A percentile compares a stretch with the other conserved stretches of the same genome.
Evolutionary conservation across 2,329 filamentous ascomycete species (phyloP).

Genomic region (Dactylellina haptotyla): DNA sequence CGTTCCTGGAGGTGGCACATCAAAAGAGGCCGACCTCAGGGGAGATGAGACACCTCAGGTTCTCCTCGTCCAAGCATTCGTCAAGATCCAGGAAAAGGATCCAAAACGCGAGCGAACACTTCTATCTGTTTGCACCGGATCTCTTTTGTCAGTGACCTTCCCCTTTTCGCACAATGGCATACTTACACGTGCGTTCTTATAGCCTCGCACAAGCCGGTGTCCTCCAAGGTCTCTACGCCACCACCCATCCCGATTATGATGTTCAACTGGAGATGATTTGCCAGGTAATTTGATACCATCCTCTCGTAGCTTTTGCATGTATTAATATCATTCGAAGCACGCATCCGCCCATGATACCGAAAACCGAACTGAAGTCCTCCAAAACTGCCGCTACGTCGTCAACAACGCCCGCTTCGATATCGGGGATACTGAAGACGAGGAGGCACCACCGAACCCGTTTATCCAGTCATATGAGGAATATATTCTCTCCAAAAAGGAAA

Average conservation of each 20-base stretch:
- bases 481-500: conserved; percentile 74
- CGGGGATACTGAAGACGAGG: conserved; percentile 77
- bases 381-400: conserved; percentile 83
- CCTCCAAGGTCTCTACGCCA: conserved; percentile 80
- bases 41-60: conserved; percentile 64
- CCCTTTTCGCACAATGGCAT: background rate
- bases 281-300: conserved; percentile 66
- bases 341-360: conserved; percentile 31
- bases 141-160: conserved; percentile 74
- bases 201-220: conserved; percentile 66
- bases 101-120: conserved; percentile 82
- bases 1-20: conserved; percentile 77
- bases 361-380: conserved; percentile 81
- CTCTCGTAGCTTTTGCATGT: background rate
- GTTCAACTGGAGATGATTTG: conserved; percentile 84
- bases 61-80: conserved; percentile 79
- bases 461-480: conserved; percentile 63
- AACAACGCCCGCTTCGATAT: conserved; percentile 91
- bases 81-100: conserved; percentile 81
- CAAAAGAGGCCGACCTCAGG: conserved; percentile 68
- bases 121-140: conserved; percentile 81
- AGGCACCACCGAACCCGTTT: conserved; percentile 61
- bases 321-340: conserved; percentile 66
- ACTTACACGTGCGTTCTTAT: background rate
- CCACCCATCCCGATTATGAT: conserved; percentile 82